These are phyloP conservation scores for Lecanicillium sp. DNA, from an alignment of 2,329 filamentous ascomycete species.

Conservation along the genomic window DNA sequence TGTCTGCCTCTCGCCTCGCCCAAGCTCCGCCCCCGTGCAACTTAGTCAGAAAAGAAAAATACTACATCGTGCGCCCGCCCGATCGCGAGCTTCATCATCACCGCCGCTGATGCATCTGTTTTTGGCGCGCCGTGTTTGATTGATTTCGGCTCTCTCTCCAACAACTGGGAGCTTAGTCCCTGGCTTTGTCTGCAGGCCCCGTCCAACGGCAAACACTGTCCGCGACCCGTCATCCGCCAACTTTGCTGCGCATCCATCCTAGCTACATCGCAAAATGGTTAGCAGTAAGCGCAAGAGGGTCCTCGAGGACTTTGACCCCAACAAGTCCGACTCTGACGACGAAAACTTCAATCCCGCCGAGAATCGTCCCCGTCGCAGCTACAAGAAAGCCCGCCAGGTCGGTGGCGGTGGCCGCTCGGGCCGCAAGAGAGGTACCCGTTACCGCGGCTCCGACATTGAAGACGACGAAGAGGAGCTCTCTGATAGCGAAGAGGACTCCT, in stretches of 20 bases:
- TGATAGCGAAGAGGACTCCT: conserved; percentile 47
- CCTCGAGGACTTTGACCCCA: conserved; percentile 57
- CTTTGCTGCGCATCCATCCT: not conserved
- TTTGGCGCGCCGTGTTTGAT: not conserved
- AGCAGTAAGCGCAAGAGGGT: conserved; percentile 50
- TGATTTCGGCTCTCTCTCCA: not conserved
- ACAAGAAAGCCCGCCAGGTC: conserved; percentile 37
- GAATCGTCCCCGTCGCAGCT: conserved; percentile 35
- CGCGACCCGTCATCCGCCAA: no score
- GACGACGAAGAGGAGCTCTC: conserved; percentile 52
- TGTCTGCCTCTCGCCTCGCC: conserved; percentile 4
- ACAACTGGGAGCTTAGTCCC: not conserved
- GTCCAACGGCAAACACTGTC: not conserved
- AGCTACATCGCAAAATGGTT: conserved; percentile 3
- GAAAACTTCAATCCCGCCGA: conserved; percentile 57
- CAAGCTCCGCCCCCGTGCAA: conserved; percentile 2
- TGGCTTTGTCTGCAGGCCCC: conserved; percentile 4
- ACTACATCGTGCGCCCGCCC: not conserved
- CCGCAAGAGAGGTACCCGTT: conserved; percentile 36
- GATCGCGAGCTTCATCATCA: not conserved
- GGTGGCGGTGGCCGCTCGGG: conserved; percentile 27
- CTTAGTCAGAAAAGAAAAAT: not conserved
- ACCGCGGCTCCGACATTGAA: conserved; percentile 57
- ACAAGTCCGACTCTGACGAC: conserved; percentile 60
- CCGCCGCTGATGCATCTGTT: conserved; percentile 3